Conservation (phyloP, 225 moss, liverwort and hornwort species). For the Thuidium tamariscinum region DNA sequence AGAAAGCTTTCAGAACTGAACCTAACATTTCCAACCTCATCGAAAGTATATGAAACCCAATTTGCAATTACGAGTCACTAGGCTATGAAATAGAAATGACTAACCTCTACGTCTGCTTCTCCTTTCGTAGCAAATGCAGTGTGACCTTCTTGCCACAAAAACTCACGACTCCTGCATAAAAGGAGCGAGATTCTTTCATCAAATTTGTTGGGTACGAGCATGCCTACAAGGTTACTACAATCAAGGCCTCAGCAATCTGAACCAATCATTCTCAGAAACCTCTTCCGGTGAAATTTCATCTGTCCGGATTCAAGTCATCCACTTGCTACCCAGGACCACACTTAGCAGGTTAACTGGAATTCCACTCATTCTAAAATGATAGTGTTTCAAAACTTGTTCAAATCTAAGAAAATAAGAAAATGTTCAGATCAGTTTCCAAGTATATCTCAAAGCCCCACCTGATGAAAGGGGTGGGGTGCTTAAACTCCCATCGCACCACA, state of each 20-base stretch:
- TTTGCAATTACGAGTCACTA: background rate
- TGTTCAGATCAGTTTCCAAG: background rate
- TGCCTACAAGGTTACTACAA: background rate
- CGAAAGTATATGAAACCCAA: background rate
- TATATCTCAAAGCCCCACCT: slow-evolving; percentile 20
- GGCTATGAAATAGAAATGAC: background rate
- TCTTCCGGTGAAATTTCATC: background rate
- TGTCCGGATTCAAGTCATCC: background rate
- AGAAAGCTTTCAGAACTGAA: background rate
- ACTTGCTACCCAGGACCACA: background rate
- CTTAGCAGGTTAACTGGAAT: background rate
- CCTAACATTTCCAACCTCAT: background rate
- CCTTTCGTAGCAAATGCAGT: slow-evolving; percentile 74
- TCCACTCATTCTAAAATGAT: background rate
- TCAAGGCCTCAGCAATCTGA: background rate
- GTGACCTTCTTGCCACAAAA: slow-evolving; percentile 99
- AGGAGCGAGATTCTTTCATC: background rate
- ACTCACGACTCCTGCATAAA: slow-evolving; percentile 82
- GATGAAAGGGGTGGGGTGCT: slow-evolving; percentile 95
- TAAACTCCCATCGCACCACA: slow-evolving; percentile 99
- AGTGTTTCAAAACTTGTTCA: background rate
- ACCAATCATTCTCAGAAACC: background rate
- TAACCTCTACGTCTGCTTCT: slow-evolving; percentile 84
- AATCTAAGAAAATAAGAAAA: background rate
- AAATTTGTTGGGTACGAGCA: background rate